Percentiles rank a stretch among this genome's conserved stretches.
phyloP scores from a whole-genome alignment of 148 eudicot species.

The Arbutus unedo region DNA sequence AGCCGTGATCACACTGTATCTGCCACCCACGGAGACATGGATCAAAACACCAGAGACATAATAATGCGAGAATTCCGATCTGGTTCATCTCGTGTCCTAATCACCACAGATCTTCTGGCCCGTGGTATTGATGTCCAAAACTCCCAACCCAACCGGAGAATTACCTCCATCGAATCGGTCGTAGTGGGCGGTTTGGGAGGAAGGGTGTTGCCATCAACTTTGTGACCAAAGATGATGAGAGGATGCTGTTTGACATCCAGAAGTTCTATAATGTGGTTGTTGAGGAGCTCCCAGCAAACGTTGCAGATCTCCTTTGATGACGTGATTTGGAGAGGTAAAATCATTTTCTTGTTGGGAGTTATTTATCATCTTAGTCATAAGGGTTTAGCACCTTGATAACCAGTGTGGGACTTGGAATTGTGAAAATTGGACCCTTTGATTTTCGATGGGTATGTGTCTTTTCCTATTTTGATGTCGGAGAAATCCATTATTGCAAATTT shows the following conservation, averaged over 20 bases:
- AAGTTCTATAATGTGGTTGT: conserved; percentile 45
- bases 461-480: not conserved
- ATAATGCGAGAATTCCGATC: conserved; percentile 77
- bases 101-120: conserved; percentile 70
- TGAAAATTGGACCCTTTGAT: not conserved
- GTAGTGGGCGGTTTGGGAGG: conserved; percentile 41
- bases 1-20: conserved; percentile 79
- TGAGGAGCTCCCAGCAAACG: conserved; percentile 50
- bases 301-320: conserved; percentile 42
- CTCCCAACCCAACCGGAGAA: conserved; percentile 75
- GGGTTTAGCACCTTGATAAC: not conserved
- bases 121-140: conserved; percentile 87
- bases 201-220: conserved; percentile 49
- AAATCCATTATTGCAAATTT: not conserved
- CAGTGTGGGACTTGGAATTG: not conserved
- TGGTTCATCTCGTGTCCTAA: conserved; percentile 72
- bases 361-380: too few species aligned
- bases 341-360: not conserved
- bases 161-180: conserved; percentile 73
- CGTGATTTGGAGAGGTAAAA: not conserved
- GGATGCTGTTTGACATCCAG: conserved; percentile 47
- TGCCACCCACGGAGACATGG: conserved; percentile 83
- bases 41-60: conserved; percentile 67
- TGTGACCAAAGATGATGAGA: conserved; percentile 40
- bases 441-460: not conserved